Evolutionary conservation across 169 alveolate genomes (phyloP).

Genomic region (Amoebophrya sp.): DNA sequence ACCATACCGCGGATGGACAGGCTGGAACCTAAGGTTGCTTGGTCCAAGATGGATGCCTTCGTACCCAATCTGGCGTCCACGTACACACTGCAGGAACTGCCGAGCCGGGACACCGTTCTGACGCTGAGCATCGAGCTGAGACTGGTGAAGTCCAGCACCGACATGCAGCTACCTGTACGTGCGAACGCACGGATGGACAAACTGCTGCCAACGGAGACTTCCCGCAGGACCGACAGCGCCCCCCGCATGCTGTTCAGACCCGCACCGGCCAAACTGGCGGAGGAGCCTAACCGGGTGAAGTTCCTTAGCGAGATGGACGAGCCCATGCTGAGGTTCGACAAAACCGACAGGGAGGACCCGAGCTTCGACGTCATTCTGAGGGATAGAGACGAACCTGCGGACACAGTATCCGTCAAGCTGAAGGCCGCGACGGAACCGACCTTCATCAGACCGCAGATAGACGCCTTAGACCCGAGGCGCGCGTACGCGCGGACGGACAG

Average conservation of each 20-base stretch:
- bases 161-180: not conserved
- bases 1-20: not conserved
- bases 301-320: not conserved
- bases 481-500: slow-evolving; percentile 10
- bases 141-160: not conserved
- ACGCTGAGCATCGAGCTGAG: not conserved
- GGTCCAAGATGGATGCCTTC: not conserved
- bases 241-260: not conserved
- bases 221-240: not conserved
- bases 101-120: not conserved
- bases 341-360: not conserved
- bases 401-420: not conserved
- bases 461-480: not conserved
- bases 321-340: not conserved
- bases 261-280: not conserved
- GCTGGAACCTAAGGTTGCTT: not conserved
- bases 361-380: not conserved
- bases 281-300: not conserved
- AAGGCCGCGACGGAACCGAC: not conserved
- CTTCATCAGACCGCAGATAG: not conserved
- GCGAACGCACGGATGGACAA: slow-evolving; percentile 15
- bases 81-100: slow-evolving; percentile 4
- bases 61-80: not conserved
- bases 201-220: not conserved
- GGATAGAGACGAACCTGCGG: not conserved